Evolutionary conservation across 2,329 filamentous ascomycete species (phyloP).

Genomic region (Cucurbitaria berberidis): DNA sequence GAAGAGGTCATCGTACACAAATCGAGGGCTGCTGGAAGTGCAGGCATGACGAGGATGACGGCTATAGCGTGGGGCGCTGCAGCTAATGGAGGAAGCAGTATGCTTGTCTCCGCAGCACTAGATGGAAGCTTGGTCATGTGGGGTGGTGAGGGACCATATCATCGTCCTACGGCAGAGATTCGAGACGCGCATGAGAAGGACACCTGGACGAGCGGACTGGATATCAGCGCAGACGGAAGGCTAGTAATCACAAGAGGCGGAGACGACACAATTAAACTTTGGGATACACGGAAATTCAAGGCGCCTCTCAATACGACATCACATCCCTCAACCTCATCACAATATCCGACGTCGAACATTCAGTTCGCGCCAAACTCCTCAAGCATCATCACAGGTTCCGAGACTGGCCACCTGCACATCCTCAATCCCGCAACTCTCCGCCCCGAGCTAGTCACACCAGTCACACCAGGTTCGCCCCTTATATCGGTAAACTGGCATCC

Average conservation of each 20-base stretch:
- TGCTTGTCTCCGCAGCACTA: conserved; percentile 81
- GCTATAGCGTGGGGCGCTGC: conserved; percentile 84
- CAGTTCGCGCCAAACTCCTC: conserved; percentile 84
- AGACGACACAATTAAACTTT: conserved; percentile 91
- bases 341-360: conserved; percentile 86
- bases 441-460: conserved; percentile 81
- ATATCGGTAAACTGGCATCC: conserved; percentile 90
- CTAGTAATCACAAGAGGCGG: conserved; percentile 90
- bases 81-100: conserved; percentile 75
- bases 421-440: conserved; percentile 90
- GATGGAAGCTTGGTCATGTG: conserved; percentile 94
- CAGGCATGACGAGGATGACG: conserved; percentile 92
- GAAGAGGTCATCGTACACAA: conserved; percentile 97
- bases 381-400: conserved; percentile 87
- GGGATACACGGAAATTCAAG: conserved; percentile 97
- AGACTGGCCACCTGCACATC: conserved; percentile 85
- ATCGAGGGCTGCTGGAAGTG: conserved; percentile 84
- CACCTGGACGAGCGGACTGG: conserved; percentile 91
- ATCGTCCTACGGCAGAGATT: conserved; percentile 81
- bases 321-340: conserved; percentile 81
- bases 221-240: conserved; percentile 88
- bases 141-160: conserved; percentile 84
- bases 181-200: conserved; percentile 79
- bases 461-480: conserved; percentile 84
- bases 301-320: conserved; percentile 79